Conservation (phyloP, 768 basidiomycete species). For the Boletus rex-veris region DNA sequence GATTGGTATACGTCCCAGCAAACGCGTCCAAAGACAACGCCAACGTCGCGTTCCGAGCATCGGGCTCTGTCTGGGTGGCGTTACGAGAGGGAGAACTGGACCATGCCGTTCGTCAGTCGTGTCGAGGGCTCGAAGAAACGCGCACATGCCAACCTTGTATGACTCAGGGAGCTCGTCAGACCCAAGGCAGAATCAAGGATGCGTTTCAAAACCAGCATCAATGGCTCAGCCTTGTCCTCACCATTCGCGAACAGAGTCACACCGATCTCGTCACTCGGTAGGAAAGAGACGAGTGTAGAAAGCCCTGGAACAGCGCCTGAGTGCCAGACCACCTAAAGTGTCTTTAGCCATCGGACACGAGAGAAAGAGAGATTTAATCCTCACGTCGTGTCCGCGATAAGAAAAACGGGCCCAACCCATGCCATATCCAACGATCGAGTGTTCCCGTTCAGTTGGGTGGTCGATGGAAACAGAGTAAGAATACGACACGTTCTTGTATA, state of each 20-base stretch:
- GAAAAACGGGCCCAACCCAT: slow-evolving; percentile 41
- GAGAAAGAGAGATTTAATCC: background rate
- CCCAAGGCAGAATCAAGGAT: slow-evolving; percentile 26
- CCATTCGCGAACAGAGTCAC: slow-evolving; percentile 35
- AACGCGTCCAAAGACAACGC: slow-evolving; percentile 24
- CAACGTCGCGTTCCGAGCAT: background rate
- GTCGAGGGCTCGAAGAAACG: background rate
- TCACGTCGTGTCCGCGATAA: slow-evolving; percentile 41
- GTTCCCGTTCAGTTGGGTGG: slow-evolving; percentile 8
- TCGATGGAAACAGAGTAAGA: slow-evolving; percentile 26
- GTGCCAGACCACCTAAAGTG: slow-evolving; percentile 34
- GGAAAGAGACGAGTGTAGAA: slow-evolving; percentile 29
- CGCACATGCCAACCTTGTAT: slow-evolving; percentile 5
- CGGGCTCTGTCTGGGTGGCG: too few species aligned
- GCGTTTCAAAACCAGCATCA: slow-evolving; percentile 9
- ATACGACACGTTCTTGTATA: slow-evolving; percentile 31
- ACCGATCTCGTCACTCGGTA: slow-evolving; percentile 37
- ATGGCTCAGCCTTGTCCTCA: slow-evolving; percentile 11
- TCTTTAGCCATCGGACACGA: background rate
- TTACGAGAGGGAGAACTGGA: background rate
- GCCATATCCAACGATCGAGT: slow-evolving; percentile 38
- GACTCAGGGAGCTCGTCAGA: background rate
- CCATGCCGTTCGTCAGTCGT: background rate
- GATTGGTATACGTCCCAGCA: slow-evolving; percentile 36
- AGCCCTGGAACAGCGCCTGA: slow-evolving; percentile 35